These are phyloP conservation scores for Ceratobasidium sp. DNA, from an alignment of 1,284 basidiomycete genomes.

Conservation along the genomic window DNA sequence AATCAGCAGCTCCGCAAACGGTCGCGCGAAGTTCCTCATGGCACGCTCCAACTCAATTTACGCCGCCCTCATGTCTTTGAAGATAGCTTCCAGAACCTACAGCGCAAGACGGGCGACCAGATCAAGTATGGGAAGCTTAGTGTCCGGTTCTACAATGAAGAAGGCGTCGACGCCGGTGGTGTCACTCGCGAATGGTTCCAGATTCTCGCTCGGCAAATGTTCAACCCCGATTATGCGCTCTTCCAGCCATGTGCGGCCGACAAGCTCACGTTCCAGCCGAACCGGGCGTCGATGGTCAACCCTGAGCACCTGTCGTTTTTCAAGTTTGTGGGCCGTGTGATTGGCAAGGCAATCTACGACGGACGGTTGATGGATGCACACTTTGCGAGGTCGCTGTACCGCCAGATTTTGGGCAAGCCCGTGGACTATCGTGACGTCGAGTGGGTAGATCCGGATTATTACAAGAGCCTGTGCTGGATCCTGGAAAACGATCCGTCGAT, in stretches of 20 bases:
- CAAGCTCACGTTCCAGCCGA: conserved; percentile 93
- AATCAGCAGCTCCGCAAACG: conserved; percentile 93
- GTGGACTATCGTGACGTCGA: conserved; percentile 95
- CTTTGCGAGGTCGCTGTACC: conserved; percentile 94
- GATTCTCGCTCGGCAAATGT: conserved; percentile 97
- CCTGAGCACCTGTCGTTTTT: conserved; percentile 97
- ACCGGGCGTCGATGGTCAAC: conserved; percentile 93
- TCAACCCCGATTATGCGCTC: conserved; percentile 98
- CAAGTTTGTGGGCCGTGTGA: conserved; percentile 97
- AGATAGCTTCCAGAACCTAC: conserved; percentile 93
- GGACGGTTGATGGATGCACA: conserved; percentile 96
- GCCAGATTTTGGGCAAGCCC: conserved; percentile 88
- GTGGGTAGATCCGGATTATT: conserved; percentile 96
- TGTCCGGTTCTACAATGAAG: conserved; percentile 96
- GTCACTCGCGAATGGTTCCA: conserved; percentile 99
- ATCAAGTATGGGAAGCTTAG: conserved; percentile 98
- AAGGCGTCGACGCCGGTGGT: conserved; percentile 98
- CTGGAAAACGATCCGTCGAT: conserved; percentile 87
- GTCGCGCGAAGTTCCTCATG: conserved; percentile 77
- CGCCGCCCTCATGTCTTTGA: conserved; percentile 94
- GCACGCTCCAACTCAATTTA: conserved; percentile 89
- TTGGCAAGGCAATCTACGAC: conserved; percentile 96
- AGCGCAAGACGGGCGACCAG: conserved; percentile 90
- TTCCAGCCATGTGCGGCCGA: conserved; percentile 98
- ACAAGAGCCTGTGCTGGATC: conserved; percentile 92